These are phyloP conservation scores for Penicillium dipodomyicola DNA, from an alignment of 495 filamentous ascomycete genomes.

Conservation along the genomic window DNA sequence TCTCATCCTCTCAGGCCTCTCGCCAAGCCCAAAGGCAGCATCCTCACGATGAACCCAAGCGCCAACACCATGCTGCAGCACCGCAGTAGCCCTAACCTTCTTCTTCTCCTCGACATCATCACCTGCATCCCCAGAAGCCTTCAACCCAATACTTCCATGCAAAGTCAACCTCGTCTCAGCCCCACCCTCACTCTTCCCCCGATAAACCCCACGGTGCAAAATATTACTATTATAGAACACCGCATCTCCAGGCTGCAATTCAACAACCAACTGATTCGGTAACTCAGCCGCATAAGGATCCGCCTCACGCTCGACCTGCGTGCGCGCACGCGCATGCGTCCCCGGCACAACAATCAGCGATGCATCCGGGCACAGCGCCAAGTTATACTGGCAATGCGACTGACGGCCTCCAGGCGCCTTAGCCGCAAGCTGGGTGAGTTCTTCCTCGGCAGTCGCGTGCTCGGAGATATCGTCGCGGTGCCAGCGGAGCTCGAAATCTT, in stretches of 20 bases:
- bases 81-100: conserved; percentile 65
- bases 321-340: conserved; percentile 63
- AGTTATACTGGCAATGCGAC: conserved; percentile 75
- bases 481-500: conserved; percentile 68
- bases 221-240: conserved; percentile 91
- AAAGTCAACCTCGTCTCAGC: conserved; percentile 67
- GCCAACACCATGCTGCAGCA: conserved; percentile 82
- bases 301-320: conserved; percentile 60
- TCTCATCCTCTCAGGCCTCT: conserved; percentile 50
- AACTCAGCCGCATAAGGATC: conserved; percentile 55
- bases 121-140: conserved; percentile 36
- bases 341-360: conserved; percentile 70
- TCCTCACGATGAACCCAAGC: conserved; percentile 62
- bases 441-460: conserved; percentile 53
- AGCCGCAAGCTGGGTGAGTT: conserved; percentile 41
- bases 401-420: conserved; percentile 47
- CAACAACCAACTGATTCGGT: conserved; percentile 61
- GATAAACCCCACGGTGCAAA: conserved; percentile 75
- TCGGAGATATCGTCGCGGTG: conserved; percentile 74
- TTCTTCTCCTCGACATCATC: conserved; percentile 33
- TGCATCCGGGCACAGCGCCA: conserved; percentile 66
- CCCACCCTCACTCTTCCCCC: conserved; percentile 37
- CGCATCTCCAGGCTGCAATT: conserved; percentile 66
- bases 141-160: conserved; percentile 76
- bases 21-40: conserved; percentile 53